Base-by-base conservation (phyloP, 768 basidiomycete genomes). In the Psilocybe azurescens region DNA sequence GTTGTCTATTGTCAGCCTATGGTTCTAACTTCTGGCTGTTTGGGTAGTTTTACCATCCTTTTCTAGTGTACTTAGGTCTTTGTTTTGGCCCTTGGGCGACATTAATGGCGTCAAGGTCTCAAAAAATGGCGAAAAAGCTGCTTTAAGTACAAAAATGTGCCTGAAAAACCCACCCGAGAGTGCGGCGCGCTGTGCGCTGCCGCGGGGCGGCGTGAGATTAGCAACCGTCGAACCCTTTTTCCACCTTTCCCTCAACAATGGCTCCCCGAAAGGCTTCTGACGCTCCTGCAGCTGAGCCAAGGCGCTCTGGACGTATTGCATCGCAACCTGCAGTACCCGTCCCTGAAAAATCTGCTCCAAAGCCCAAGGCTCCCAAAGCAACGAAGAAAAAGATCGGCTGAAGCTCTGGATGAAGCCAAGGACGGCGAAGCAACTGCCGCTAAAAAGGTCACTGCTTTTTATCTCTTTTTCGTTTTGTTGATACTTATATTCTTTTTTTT, bases 261-360 rank as follows among this genome's bases (percentile, higher is more conserved):
- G 30, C 69, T 38, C 76, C 78, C 60, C 73, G 76, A 46, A 79
- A 80, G 67, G 65, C 68, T 39, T 68, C 79, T 58, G 73, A 74
- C 5, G 59, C 69, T 47, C 61, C 73, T 59, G 73, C 73, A 52
- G 64, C 75, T 36, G 75, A 76, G 47, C 78, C 82, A 47, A 81
- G 87, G 62, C 79, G 88, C 59, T 90, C 88, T 3, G 79, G 80
- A 14, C 75, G 88, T 55, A 81, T 89, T 59, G 83, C 85, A 3
- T 72, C 82, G 5, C 80, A 82, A 61, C 80, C 82, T 38, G 79
- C 76, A 58, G 71, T 74, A n/a, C 73, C 78, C 24, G 57, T 47
- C n/a, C 28, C 55, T 56, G 62, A 63, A 41, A 33, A 36, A 28
- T 2, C 54, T 1, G 75, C 72, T 52, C 64, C 70, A n/a, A 74